Evolutionary conservation across 2,329 filamentous ascomycete species (phyloP).

Genomic region (Colletotrichum sansevieriae): DNA sequence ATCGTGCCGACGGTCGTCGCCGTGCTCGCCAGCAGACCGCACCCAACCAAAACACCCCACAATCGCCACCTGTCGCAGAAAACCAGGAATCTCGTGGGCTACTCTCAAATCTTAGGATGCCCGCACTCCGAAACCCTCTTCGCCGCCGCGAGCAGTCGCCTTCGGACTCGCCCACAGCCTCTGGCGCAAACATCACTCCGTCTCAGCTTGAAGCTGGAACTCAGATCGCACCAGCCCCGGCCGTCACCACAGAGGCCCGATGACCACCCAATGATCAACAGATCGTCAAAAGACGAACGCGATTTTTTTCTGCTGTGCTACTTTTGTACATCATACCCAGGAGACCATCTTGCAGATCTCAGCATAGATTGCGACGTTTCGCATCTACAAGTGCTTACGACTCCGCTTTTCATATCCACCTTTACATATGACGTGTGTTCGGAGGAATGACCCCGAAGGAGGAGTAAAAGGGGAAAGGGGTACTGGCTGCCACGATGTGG

Average conservation of each 20-base stretch:
- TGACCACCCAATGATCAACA: slow-evolving; percentile 2
- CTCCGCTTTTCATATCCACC: slow-evolving; percentile 38
- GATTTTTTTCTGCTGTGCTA: slow-evolving; percentile 37
- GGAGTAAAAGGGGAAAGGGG: slow-evolving; percentile 14
- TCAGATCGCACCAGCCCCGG: slow-evolving; percentile 44
- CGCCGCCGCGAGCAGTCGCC: slow-evolving; percentile 42
- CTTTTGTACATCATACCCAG: slow-evolving; percentile 40
- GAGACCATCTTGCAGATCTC: slow-evolving; percentile 39
- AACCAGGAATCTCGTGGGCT: slow-evolving; percentile 38
- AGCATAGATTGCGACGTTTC: slow-evolving; percentile 32
- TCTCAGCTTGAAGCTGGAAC: slow-evolving; percentile 62
- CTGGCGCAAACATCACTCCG: slow-evolving; percentile 55
- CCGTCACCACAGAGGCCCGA: slow-evolving; percentile 29
- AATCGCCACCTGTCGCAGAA: slow-evolving; percentile 27
- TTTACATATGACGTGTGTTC: slow-evolving; percentile 30
- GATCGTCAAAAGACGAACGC: slow-evolving; percentile 8
- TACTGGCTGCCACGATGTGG: background rate
- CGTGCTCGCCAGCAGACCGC: slow-evolving; percentile 28
- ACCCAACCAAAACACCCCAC: slow-evolving; percentile 12
- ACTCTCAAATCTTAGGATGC: slow-evolving; percentile 39
- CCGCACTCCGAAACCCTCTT: slow-evolving; percentile 43
- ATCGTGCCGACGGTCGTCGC: slow-evolving; percentile 32
- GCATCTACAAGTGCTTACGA: slow-evolving; percentile 35
- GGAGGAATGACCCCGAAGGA: slow-evolving; percentile 14
- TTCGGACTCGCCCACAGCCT: slow-evolving; percentile 43